phyloP scores from a whole-genome alignment of 768 basidiomycete genomes.

The Hypholoma fasciculare region DNA sequence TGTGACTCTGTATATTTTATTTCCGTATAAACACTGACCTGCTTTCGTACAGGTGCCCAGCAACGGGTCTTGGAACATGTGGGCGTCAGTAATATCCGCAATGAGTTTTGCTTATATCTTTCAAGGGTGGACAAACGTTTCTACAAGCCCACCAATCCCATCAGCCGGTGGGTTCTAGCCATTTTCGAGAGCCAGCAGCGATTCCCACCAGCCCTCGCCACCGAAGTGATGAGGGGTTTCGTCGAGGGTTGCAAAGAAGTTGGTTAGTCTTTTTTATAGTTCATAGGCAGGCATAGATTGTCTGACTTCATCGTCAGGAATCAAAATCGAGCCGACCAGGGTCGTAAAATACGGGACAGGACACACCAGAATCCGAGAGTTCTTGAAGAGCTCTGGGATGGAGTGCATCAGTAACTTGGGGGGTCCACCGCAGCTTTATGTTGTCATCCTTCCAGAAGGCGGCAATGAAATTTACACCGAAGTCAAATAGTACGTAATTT shows the following conservation, averaged over 20 bases:
- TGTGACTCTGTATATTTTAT: slow-evolving; percentile 20
- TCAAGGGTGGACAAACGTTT: slow-evolving; percentile 72
- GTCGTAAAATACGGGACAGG: slow-evolving; percentile 57
- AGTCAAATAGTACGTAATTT: slow-evolving; percentile 68
- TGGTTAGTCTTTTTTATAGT: slow-evolving; percentile 36
- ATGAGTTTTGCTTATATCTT: neutral
- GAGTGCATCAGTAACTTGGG: slow-evolving; percentile 41
- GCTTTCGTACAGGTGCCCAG: slow-evolving; percentile 44
- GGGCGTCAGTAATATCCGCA: slow-evolving; percentile 10
- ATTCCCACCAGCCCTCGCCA: slow-evolving; percentile 47
- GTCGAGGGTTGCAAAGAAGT: slow-evolving; percentile 50
- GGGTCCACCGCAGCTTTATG: slow-evolving; percentile 55
- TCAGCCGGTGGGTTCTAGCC: slow-evolving; percentile 63
- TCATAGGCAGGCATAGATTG: neutral
- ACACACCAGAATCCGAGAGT: slow-evolving; percentile 53
- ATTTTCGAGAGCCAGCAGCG: slow-evolving; percentile 63
- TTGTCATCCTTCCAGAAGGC: slow-evolving; percentile 71
- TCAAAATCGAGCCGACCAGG: slow-evolving; percentile 46
- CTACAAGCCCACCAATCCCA: slow-evolving; percentile 47
- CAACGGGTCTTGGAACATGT: slow-evolving; percentile 84
- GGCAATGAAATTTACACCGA: slow-evolving; percentile 76
- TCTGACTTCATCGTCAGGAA: slow-evolving; percentile 44
- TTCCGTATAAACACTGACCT: neutral
- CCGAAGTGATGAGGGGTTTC: slow-evolving; percentile 58
- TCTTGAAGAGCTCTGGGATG: slow-evolving; percentile 52